Percentiles rank a stretch among this genome's conserved stretches.
phyloP scores from a whole-genome alignment of 768 basidiomycete species.

The Phylloporus arenicola region DNA sequence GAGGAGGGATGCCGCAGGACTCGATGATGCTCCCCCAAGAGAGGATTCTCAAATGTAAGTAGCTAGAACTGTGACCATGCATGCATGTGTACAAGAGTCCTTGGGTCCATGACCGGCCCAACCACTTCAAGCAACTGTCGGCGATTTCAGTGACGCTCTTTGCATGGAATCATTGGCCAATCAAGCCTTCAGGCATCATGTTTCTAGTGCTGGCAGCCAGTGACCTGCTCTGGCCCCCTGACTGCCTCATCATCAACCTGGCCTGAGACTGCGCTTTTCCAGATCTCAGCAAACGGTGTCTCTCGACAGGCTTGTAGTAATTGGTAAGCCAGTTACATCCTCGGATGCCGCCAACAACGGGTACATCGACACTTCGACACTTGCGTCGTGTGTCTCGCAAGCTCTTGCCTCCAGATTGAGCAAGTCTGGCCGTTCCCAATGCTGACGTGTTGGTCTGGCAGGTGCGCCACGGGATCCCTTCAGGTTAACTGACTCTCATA shows the following conservation, averaged over 20 bases:
- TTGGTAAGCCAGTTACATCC: conserved; percentile 60
- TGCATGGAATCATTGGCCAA: too few relatives aligned
- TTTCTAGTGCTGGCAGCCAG: too few relatives aligned
- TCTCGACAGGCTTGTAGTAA: conserved; percentile 64
- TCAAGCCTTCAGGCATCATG: too few relatives aligned
- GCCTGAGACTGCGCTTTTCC: conserved; percentile 40
- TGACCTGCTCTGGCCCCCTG: conserved; percentile 35
- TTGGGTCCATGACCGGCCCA: too few relatives aligned
- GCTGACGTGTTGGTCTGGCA: conserved; percentile 3
- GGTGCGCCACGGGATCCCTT: not conserved
- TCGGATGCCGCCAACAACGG: conserved; percentile 51
- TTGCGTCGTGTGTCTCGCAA: conserved; percentile 54
- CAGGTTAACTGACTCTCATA: not conserved
- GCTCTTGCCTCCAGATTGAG: conserved; percentile 32
- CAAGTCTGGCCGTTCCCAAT: conserved; percentile 6
- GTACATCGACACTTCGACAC: conserved; percentile 48
- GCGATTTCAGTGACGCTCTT: too few relatives aligned
- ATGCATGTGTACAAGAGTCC: too few relatives aligned
- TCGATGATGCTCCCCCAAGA: conserved; percentile 28
- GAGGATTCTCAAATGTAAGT: conserved; percentile 9
- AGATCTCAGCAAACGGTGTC: conserved; percentile 50
- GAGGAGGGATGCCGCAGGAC: conserved; percentile 32
- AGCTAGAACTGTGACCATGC: too few relatives aligned
- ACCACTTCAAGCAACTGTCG: too few relatives aligned
- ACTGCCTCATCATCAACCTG: conserved; percentile 35